Conservation (phyloP, 148 eudicot species). For the Spergularia bocconei region DNA sequence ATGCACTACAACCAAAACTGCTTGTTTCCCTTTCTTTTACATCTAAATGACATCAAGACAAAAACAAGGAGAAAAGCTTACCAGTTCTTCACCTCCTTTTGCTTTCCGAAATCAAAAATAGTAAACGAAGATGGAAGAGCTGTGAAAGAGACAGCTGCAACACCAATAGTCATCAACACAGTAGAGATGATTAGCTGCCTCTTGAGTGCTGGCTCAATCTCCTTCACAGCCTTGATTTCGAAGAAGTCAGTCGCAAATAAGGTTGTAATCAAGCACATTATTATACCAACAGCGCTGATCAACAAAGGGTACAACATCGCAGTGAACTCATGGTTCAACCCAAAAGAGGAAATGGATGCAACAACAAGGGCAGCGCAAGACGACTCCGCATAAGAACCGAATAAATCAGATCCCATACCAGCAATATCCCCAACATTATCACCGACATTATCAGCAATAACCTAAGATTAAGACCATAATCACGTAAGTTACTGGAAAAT, state of each 20-base stretch:
- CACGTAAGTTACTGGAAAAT: neutral
- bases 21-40: too few species aligned
- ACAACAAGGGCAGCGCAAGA: constrained; percentile 97
- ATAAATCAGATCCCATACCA: constrained; percentile 96
- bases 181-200: constrained; percentile 84
- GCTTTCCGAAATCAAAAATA: constrained; percentile 74
- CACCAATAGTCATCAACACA: constrained; percentile 70
- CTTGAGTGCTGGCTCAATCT: constrained; percentile 84
- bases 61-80: constrained; percentile 26
- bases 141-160: constrained; percentile 60
- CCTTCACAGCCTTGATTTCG: constrained; percentile 78
- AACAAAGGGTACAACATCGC: constrained; percentile 76
- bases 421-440: constrained; percentile 98
- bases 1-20: neutral
- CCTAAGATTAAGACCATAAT: constrained; percentile 35
- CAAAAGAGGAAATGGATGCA: constrained; percentile 88
- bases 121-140: constrained; percentile 81
- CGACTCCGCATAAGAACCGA: constrained; percentile 92
- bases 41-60: too few species aligned
- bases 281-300: constrained; percentile 71
- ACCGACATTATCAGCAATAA: constrained; percentile 96
- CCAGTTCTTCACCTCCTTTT: constrained; percentile 86
- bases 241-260: constrained; percentile 90
- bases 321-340: constrained; percentile 71
- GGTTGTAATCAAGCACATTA: constrained; percentile 84